These are phyloP conservation scores for Populus tremula DNA, from an alignment of 345 rosid genomes.

Conservation along the genomic window DNA sequence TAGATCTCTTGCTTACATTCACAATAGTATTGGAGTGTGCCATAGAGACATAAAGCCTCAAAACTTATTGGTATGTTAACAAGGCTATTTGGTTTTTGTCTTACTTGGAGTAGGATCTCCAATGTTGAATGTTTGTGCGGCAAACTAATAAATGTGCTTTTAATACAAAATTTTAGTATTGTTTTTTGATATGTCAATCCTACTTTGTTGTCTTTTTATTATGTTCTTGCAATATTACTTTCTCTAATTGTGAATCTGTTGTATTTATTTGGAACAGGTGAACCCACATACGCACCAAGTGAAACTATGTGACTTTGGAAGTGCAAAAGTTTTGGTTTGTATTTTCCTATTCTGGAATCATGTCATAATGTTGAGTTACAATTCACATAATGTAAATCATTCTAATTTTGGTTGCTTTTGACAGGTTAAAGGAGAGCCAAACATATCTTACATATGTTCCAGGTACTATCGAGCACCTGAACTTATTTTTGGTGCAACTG, in stretches of 20 bases:
- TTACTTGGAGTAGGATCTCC: background rate
- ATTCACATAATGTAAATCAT: background rate
- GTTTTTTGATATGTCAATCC: background rate
- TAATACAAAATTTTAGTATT: background rate
- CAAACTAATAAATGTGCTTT: background rate
- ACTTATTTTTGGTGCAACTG: slow-evolving; percentile 94
- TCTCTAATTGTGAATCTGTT: background rate
- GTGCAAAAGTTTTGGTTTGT: slow-evolving; percentile 94
- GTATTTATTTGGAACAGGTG: slow-evolving; percentile 46
- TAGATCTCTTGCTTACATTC: slow-evolving; percentile 87
- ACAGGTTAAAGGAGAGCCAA: slow-evolving; percentile 95
- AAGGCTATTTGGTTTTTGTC: background rate
- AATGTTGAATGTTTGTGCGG: background rate
- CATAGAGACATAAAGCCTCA: slow-evolving; percentile 99
- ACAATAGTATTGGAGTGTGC: slow-evolving; percentile 80
- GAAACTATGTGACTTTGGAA: slow-evolving; percentile 93
- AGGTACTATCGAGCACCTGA: slow-evolving; percentile 98
- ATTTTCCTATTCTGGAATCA: background rate
- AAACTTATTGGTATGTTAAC: slow-evolving; percentile 71
- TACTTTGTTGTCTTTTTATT: background rate
- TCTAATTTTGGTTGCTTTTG: slow-evolving; percentile 20
- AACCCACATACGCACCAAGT: slow-evolving; percentile 98
- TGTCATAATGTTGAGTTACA: background rate
- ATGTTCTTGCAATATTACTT: background rate
- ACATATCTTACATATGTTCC: slow-evolving; percentile 93